phyloP scores from a whole-genome alignment of 2,329 filamentous ascomycete genomes.

The Arachnomyces sp. region DNA sequence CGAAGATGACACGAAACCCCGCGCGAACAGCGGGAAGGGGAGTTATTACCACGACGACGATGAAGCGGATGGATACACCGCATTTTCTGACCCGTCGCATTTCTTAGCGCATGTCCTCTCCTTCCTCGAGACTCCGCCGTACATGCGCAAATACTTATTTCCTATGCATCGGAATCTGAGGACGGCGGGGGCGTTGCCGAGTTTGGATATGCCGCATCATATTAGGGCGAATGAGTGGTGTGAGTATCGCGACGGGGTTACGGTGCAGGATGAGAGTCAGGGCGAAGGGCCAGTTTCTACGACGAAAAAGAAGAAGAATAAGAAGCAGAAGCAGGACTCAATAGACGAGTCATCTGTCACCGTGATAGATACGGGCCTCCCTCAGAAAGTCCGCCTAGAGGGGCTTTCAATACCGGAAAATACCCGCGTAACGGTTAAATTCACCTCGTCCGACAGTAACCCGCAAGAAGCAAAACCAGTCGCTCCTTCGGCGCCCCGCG shows the following conservation, averaged over 20 bases:
- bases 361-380: slow-evolving; percentile 44
- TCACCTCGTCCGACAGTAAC: slow-evolving; percentile 40
- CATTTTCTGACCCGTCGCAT: slow-evolving; percentile 65
- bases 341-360: slow-evolving; percentile 18
- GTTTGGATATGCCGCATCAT: slow-evolving; percentile 79
- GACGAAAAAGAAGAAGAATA: slow-evolving; percentile 8
- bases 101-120: slow-evolving; percentile 71
- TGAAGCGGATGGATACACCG: slow-evolving; percentile 42
- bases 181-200: slow-evolving; percentile 64
- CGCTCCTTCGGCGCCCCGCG: slow-evolving; percentile 59
- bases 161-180: slow-evolving; percentile 69
- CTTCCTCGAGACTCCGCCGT: slow-evolving; percentile 76
- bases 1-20: slow-evolving; percentile 49
- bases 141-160: slow-evolving; percentile 68
- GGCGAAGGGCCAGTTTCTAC: slow-evolving; percentile 16
- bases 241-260: slow-evolving; percentile 69
- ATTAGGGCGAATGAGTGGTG: slow-evolving; percentile 68
- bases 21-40: slow-evolving; percentile 38
- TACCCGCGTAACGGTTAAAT: slow-evolving; percentile 65
- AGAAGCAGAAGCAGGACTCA: slow-evolving; percentile 42
- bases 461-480: slow-evolving; percentile 49
- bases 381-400: slow-evolving; percentile 43
- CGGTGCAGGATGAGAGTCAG: slow-evolving; percentile 46
- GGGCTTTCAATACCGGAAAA: slow-evolving; percentile 55
- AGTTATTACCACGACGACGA: slow-evolving; percentile 37